Evolutionary conservation across 163 green algal genomes (phyloP).

Genomic region (Chlorella variabilis): DNA sequence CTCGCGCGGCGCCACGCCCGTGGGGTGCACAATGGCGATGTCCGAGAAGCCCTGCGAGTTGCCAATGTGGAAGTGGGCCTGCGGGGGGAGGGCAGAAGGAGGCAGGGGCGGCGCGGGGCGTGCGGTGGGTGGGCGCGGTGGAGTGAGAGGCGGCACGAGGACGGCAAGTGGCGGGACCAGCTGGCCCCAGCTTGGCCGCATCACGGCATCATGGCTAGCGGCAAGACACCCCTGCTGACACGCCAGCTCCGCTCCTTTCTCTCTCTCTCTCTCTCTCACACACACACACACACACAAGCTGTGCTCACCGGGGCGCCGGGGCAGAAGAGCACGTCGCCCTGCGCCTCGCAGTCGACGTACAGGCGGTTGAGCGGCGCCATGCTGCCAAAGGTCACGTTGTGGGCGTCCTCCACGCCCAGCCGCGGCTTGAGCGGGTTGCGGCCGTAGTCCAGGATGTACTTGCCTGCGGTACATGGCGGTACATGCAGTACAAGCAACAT

Average conservation of each 20-base stretch:
- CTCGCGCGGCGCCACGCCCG: background rate
- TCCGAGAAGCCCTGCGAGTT: conserved; percentile 50
- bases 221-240: background rate
- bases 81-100: background rate
- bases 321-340: conserved; percentile 54
- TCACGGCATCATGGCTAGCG: no score
- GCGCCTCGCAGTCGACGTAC: conserved; percentile 41
- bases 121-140: background rate
- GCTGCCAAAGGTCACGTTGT: conserved; percentile 26
- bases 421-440: conserved; percentile 11
- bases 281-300: no score
- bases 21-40: conserved; percentile 42
- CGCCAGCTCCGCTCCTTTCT: no score
- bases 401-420: conserved; percentile 17
- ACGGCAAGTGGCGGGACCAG: no score
- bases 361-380: conserved; percentile 18
- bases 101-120: no score
- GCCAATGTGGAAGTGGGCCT: conserved; percentile 43
- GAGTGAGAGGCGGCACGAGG: no score
- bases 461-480: conserved; percentile 23
- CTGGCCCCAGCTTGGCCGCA: no score
- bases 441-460: conserved; percentile 46
- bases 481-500: no score
- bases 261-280: no score
- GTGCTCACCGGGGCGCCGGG: conserved; percentile 26